Conservation (phyloP, 306 rosid genomes). For the Pachyrhizus erosus region DNA sequence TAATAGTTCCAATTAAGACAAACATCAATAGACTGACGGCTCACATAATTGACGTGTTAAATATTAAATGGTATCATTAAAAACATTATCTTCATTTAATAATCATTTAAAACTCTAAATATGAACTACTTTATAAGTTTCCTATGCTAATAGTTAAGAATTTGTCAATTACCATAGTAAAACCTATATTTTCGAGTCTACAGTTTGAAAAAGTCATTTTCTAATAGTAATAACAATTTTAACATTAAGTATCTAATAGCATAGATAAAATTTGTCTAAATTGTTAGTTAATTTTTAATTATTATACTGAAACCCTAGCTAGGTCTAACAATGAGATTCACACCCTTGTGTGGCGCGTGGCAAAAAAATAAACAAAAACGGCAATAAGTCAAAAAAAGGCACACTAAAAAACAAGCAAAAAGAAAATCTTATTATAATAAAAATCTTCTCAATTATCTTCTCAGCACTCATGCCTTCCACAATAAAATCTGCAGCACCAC, state of each 20-base stretch:
- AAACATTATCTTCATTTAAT: not conserved
- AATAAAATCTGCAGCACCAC: constrained; percentile 43
- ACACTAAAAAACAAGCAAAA: constrained; percentile 39
- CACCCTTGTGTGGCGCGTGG: not conserved
- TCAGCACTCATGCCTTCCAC: constrained; percentile 45
- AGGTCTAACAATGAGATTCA: not conserved
- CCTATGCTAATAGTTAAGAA: too few species aligned
- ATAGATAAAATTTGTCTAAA: not conserved
- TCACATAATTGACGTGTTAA: not conserved
- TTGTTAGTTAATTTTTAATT: not conserved
- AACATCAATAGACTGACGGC: not conserved
- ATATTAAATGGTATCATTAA: not conserved
- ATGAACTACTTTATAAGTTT: not conserved
- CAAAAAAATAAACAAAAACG: not conserved
- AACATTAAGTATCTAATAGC: not conserved
- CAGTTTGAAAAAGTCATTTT: not conserved
- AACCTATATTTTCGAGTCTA: not conserved
- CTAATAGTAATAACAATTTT: not conserved
- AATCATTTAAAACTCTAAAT: not conserved
- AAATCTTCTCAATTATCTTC: constrained; percentile 51
- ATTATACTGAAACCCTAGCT: not conserved
- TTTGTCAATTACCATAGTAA: not conserved
- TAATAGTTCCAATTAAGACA: not conserved
- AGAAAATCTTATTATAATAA: constrained; percentile 42
- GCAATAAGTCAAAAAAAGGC: constrained; percentile 47